A percentile compares a stretch with the other conserved stretches of the same genome.
These are phyloP conservation scores for Metarhizium rileyi DNA, from an alignment of 2,329 filamentous ascomycete species.

Conservation along the genomic window DNA sequence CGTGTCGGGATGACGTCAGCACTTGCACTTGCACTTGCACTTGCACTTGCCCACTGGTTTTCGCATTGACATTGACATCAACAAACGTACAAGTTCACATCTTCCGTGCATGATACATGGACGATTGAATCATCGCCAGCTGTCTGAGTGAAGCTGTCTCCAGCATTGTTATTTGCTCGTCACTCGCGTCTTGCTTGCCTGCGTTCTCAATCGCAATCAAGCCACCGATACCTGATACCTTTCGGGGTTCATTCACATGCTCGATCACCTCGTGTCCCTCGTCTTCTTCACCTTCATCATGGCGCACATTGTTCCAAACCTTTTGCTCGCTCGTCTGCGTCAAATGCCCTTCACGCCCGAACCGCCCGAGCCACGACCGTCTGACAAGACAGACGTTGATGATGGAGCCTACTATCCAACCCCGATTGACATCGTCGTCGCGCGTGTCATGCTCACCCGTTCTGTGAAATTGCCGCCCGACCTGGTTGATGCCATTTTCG, in stretches of 20 bases:
- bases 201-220: no score
- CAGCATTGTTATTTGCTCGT: no score
- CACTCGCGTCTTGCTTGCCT: no score
- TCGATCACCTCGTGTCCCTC: slow-evolving; percentile 7
- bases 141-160: no score
- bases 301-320: slow-evolving; percentile 17
- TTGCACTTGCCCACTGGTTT: no score
- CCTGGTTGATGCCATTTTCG: slow-evolving; percentile 45
- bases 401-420: slow-evolving; percentile 23
- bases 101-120: no score
- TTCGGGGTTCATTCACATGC: neutral
- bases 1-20: no score
- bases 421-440: slow-evolving; percentile 38
- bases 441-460: slow-evolving; percentile 37
- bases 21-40: no score
- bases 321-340: slow-evolving; percentile 12
- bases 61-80: no score
- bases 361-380: slow-evolving; percentile 1
- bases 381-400: slow-evolving; percentile 3
- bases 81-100: no score
- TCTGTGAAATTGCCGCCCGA: slow-evolving; percentile 40
- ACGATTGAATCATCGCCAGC: no score
- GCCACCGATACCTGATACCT: no score
- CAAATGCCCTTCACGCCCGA: neutral
- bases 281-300: slow-evolving; percentile 14